Evolutionary conservation across 2,329 filamentous ascomycete genomes (phyloP), one percentile per base, ranked within the genome.

Genomic region (Cephalotrichum gorgonifer): DNA sequence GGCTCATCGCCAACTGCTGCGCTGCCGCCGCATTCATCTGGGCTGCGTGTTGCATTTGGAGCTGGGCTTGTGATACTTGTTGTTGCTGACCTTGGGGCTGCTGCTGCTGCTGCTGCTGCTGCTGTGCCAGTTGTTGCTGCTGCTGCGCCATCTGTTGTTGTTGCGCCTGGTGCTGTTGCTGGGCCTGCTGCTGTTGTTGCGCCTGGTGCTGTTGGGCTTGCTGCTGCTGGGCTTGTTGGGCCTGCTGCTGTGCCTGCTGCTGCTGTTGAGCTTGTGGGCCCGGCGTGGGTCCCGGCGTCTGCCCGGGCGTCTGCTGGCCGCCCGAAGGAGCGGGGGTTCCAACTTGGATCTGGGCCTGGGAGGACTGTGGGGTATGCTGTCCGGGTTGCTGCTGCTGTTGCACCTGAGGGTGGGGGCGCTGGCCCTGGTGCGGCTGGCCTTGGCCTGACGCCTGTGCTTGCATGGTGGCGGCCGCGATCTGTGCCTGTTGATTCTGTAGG

Each of bases 281-380:
- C 6, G 67, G 66, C 35, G 65, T 64, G 30, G 64, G 64, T 23
- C 60, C 64, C 14, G 66, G 68, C 25, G 66, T 68, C 52, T 79
- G 77, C 25, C 74, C 67, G 45, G 64, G 65, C 28, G 68, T 65
- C 56, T 76, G 74, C 54, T 74, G 73, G 31, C 70, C 47, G 27
- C 23, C 71, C 54, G 62, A 62, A 14, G 63, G 59, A 20, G 60
- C 68, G 8, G 71, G 67, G 57, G 70, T 62, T 44, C 67, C 60
- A 52, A 70, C 62, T 59, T 69, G 63, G 8, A 64, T 64, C 43
- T 71, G 71, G 49, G 74, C 72, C 27, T 70, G 73, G 53, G 74
- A 70, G 39, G 62, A 59, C 46, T 70, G 73, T 53, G 74, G 70
- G 41, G 62, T 60, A 46, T 69, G 66, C 51, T 67, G 68, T 41